Conservation (phyloP, 805 yeast genomes). For the Saccharomycopsis sp. region DNA sequence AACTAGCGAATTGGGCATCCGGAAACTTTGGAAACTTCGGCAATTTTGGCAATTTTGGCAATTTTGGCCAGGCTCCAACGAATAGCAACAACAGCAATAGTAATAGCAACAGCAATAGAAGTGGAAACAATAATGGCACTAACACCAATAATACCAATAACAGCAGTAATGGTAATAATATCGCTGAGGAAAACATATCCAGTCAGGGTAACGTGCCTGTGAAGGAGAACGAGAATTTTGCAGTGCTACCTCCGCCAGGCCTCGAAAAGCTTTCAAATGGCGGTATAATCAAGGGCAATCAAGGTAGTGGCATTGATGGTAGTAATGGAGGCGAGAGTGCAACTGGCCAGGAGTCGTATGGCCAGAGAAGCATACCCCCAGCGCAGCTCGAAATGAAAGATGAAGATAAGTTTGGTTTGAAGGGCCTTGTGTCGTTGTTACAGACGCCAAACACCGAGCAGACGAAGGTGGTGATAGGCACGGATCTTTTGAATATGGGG, state of each 20-base stretch:
- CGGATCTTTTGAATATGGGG: constrained; percentile 63
- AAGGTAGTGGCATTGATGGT: constrained; percentile 11
- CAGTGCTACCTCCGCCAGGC: constrained; percentile 13
- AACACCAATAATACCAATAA: neutral
- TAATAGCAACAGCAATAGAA: neutral
- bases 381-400: constrained; percentile 29
- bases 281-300: constrained; percentile 6
- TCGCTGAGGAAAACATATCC: neutral
- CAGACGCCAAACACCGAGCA: constrained; percentile 58
- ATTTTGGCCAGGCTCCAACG: constrained; percentile 19
- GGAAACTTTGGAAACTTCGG: constrained; percentile 11
- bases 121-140: neutral
- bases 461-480: constrained; percentile 65
- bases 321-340: neutral
- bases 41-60: constrained; percentile 21
- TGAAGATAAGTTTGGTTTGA: constrained; percentile 60
- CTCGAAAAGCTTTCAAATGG: constrained; percentile 1
- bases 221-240: neutral
- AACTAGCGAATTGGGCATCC: neutral
- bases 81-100: constrained; percentile 1
- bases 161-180: neutral
- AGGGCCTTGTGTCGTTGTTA: constrained; percentile 54
- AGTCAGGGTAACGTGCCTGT: neutral
- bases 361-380: constrained; percentile 3
- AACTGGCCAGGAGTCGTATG: neutral